Evolutionary conservation across 441 rosid genomes (phyloP).

Genomic region (Adansonia gregorii): DNA sequence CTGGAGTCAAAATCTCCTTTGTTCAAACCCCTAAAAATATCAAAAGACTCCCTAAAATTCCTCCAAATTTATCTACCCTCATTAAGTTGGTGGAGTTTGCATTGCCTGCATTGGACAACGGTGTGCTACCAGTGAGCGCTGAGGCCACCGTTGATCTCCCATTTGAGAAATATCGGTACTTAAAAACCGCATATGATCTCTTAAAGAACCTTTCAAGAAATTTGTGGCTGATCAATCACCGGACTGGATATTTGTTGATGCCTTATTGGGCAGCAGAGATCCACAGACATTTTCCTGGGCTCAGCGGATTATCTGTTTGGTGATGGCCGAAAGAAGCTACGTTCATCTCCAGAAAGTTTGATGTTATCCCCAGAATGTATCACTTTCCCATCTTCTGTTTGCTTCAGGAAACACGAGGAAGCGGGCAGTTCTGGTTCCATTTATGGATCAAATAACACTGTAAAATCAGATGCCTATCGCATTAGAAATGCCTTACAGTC

Average conservation of each 20-base stretch:
- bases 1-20: slow-evolving; percentile 33
- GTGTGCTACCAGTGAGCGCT: slow-evolving; percentile 22
- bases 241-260: neutral
- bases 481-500: neutral
- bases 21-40: slow-evolving; percentile 11
- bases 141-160: slow-evolving; percentile 40
- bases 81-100: slow-evolving; percentile 33
- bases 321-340: slow-evolving; percentile 20
- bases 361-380: slow-evolving; percentile 36
- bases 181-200: slow-evolving; percentile 17
- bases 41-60: neutral
- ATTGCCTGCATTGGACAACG: slow-evolving; percentile 16
- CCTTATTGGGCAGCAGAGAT: slow-evolving; percentile 5
- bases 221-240: neutral
- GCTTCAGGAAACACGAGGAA: slow-evolving; percentile 19
- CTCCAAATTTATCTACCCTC: neutral
- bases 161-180: neutral
- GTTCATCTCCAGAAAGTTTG: slow-evolving; percentile 28
- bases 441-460: slow-evolving; percentile 29
- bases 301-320: slow-evolving; percentile 19
- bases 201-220: neutral
- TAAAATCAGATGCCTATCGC: slow-evolving; percentile 22
- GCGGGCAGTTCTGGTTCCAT: neutral
- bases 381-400: slow-evolving; percentile 29
- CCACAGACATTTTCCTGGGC: neutral